A percentile compares a stretch with the other conserved stretches of the same genome.
These are phyloP conservation scores for Chaetomiaceae sp. DNA, from an alignment of 2,329 filamentous ascomycete genomes.

Conservation along the genomic window DNA sequence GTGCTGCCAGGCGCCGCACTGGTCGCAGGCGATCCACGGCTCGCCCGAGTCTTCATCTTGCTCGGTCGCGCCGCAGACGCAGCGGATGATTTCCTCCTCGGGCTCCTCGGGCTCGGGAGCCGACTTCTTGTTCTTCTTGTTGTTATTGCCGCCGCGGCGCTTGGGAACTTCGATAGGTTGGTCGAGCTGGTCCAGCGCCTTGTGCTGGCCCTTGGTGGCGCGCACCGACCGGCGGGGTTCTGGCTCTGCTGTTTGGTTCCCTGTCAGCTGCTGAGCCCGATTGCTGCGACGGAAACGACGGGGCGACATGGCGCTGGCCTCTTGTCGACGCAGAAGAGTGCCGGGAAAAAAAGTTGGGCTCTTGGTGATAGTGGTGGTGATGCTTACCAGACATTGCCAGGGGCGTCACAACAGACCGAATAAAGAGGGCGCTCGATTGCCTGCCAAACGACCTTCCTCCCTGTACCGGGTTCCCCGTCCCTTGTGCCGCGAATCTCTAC, in stretches of 20 bases:
- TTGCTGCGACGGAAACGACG: conserved; percentile 8
- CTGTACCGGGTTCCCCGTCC: conserved; percentile 4
- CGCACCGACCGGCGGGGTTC: conserved; percentile 92
- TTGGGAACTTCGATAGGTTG: conserved; percentile 49
- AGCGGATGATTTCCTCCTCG: conserved; percentile 76
- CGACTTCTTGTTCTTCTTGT: conserved; percentile 52
- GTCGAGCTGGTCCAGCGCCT: conserved; percentile 74
- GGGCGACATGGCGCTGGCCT: conserved; percentile 7
- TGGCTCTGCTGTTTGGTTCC: conserved; percentile 37
- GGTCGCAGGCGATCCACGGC: conserved; percentile 94
- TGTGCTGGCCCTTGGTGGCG: conserved; percentile 95
- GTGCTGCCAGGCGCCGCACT: conserved; percentile 92
- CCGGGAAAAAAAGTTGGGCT: neutral
- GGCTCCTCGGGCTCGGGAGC: conserved; percentile 49
- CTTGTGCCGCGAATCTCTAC: conserved; percentile 16
- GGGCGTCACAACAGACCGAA: conserved; percentile 10
- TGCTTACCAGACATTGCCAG: conserved; percentile 28
- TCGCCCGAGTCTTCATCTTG: conserved; percentile 81
- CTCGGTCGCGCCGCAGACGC: conserved; percentile 83
- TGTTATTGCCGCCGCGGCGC: conserved; percentile 35
- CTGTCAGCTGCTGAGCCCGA: conserved; percentile 19
- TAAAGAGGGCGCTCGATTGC: conserved; percentile 10
- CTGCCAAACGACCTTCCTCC: conserved; percentile 3
- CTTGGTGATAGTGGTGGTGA: too few relatives aligned
- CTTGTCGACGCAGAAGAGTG: neutral